These are phyloP conservation scores for Fusarium tupiense DNA, from an alignment of 2,329 filamentous ascomycete species.

Conservation along the genomic window DNA sequence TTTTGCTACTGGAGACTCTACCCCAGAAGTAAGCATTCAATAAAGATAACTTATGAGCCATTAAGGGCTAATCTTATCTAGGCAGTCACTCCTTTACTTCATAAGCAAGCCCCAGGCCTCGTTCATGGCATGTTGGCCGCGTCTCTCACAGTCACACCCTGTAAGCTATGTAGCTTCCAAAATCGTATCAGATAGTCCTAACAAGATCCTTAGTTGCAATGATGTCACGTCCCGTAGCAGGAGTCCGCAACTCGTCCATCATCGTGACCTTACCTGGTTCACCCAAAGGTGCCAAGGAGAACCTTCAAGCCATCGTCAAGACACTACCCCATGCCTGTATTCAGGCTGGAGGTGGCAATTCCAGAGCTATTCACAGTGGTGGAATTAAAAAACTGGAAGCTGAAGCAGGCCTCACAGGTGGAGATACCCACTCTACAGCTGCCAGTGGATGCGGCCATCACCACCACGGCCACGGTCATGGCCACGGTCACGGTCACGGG, in stretches of 20 bases:
- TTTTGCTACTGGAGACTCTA: constrained; percentile 85
- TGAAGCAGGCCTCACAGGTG: constrained; percentile 74
- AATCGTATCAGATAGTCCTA: neutral
- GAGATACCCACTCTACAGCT: constrained; percentile 43
- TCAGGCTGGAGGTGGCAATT: constrained; percentile 86
- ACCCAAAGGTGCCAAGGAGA: constrained; percentile 94
- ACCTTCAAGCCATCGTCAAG: constrained; percentile 87
- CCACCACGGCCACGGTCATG: constrained; percentile 61
- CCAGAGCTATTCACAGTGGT: constrained; percentile 79
- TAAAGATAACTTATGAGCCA: too few relatives aligned
- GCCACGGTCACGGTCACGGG: constrained; percentile 60
- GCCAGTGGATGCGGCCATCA: constrained; percentile 63
- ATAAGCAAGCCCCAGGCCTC: constrained; percentile 87
- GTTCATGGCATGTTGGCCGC: constrained; percentile 95
- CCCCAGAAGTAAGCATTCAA: constrained; percentile 75
- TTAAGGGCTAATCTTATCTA: neutral
- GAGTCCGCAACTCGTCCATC: constrained; percentile 81
- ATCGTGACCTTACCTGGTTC: constrained; percentile 93
- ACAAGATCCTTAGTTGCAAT: constrained; percentile 76
- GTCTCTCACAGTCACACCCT: constrained; percentile 87
- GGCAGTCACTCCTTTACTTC: constrained; percentile 81
- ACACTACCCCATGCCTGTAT: constrained; percentile 95
- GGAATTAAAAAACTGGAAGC: constrained; percentile 85
- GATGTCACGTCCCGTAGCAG: constrained; percentile 95
- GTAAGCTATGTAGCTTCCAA: constrained; percentile 61